Conservation (phyloP, 1,284 basidiomycete species). For the Cutaneotrichosporon cavernicola region DNA sequence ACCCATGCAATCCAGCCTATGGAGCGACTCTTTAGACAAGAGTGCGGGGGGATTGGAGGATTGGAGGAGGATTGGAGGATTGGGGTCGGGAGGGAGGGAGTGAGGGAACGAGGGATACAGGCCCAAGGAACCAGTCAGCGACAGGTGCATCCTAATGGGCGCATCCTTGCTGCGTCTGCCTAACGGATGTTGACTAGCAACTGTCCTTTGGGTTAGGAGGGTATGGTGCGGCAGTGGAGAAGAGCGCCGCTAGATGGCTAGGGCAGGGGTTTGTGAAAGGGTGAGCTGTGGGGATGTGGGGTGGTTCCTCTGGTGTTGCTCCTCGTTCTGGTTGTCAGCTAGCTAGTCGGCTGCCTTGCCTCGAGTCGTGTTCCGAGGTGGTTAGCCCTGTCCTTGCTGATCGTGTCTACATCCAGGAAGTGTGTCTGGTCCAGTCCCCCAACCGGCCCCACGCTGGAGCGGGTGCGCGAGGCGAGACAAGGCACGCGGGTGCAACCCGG, state of each 20-base stretch:
- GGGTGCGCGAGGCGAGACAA: no score
- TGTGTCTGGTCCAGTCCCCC: no score
- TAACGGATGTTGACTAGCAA: background rate
- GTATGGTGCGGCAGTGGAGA: background rate
- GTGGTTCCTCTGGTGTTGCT: background rate
- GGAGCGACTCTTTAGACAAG: background rate
- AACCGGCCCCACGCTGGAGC: no score
- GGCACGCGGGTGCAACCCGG: background rate
- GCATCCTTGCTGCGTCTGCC: background rate
- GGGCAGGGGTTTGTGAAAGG: background rate
- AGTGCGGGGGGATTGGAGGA: background rate
- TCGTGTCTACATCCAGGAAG: background rate
- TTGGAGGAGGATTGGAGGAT: background rate
- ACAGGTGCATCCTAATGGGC: background rate
- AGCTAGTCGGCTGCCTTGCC: background rate
- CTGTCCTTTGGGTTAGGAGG: no score
- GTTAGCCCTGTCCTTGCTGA: background rate
- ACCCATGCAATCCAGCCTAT: background rate
- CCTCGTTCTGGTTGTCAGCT: background rate
- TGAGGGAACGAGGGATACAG: background rate
- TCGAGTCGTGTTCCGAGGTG: background rate
- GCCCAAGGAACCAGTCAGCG: conserved; percentile 1
- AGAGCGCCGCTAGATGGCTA: background rate
- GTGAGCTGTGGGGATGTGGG: background rate
- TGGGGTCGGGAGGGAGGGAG: background rate